Evolutionary conservation across 2,329 filamentous ascomycete species (phyloP).

Genomic region (Fonsecaea monophora): DNA sequence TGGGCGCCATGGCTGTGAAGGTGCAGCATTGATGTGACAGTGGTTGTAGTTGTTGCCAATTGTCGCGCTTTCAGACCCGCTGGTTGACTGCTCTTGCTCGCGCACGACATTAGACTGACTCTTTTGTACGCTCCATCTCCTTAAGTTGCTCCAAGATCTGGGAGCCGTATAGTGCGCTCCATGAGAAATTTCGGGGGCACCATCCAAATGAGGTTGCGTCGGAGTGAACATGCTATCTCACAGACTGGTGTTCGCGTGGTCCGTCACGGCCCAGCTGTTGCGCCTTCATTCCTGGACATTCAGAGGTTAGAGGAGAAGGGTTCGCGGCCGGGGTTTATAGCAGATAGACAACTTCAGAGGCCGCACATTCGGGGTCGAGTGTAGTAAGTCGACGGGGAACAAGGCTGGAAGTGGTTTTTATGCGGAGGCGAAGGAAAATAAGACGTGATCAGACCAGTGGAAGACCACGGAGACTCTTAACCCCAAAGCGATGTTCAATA

Average conservation of each 20-base stretch:
- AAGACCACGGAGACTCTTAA: background rate
- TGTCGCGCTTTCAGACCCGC: background rate
- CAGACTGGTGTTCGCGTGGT: background rate
- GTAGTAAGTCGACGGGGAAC: background rate
- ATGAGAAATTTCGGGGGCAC: slow-evolving; percentile 18
- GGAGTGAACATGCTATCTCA: slow-evolving; percentile 23
- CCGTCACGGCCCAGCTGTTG: background rate
- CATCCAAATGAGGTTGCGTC: background rate
- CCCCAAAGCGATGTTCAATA: background rate
- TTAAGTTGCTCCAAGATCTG: slow-evolving; percentile 15
- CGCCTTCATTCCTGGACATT: slow-evolving; percentile 3
- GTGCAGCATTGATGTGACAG: background rate
- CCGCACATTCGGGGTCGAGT: slow-evolving; percentile 1
- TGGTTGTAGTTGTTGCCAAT: background rate
- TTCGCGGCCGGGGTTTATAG: slow-evolving; percentile 7
- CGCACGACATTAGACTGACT: slow-evolving; percentile 1
- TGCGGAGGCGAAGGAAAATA: slow-evolving; percentile 2
- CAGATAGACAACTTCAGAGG: background rate
- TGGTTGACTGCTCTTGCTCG: slow-evolving; percentile 1
- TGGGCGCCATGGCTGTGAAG: background rate
- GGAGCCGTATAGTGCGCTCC: slow-evolving; percentile 18
- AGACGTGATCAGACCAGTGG: slow-evolving; percentile 8
- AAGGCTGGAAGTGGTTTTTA: slow-evolving; percentile 6
- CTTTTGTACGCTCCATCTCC: slow-evolving; percentile 20
- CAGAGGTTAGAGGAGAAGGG: background rate